Evolutionary conservation across 1,139 yeast genomes (phyloP), one percentile per base, ranked within the genome.

Genomic region (Candida neerlandica): DNA sequence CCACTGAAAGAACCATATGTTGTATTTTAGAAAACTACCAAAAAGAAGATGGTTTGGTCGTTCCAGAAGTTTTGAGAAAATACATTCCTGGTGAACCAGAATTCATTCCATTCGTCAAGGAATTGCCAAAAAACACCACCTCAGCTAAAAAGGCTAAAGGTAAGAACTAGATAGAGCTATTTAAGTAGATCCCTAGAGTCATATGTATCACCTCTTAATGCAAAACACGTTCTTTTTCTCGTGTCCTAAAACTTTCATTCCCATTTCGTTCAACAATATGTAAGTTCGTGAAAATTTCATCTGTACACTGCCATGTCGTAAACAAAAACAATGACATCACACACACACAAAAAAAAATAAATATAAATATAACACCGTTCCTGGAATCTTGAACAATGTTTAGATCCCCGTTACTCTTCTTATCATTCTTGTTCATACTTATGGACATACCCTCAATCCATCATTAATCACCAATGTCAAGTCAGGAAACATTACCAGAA

Each of bases 81-180:
- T 92, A 87, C 79, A 90, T 94, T 66, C 99, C 99, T 52, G 99
- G 99, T 59, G 96, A 91, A 75, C 98, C 98, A 41, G 97, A 92
- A 69, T 94, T 95, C 73, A 76, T 94, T 62, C 98, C 98, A 48
- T 94, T 74, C 70, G 82, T 81, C 52, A 89, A 87, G 71, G 98
- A 90, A 66, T 82, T 94, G 65, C 97, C 97, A 71, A 92, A 91
- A 84, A 89, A 91, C 77, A 84, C 94, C 45, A 89, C 96, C 58
- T 87, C 95, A 46, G 82, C 78, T 71, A 90, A 89, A 82, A 83
- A 82, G 80, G 27, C 32, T 19, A 43, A 39, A 26, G 45, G 27
- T 43, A 43, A 43, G 27, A 35, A 43, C 30, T 43, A 43, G 41
- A 43, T 43, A 35, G 18, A 33, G 16, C 23, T 12, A 7, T 39